Percentiles rank a stretch among this genome's conserved stretches.
These are phyloP conservation scores for Corniculantispora saksenae DNA, from an alignment of 2,329 filamentous ascomycete genomes.

Conservation along the genomic window DNA sequence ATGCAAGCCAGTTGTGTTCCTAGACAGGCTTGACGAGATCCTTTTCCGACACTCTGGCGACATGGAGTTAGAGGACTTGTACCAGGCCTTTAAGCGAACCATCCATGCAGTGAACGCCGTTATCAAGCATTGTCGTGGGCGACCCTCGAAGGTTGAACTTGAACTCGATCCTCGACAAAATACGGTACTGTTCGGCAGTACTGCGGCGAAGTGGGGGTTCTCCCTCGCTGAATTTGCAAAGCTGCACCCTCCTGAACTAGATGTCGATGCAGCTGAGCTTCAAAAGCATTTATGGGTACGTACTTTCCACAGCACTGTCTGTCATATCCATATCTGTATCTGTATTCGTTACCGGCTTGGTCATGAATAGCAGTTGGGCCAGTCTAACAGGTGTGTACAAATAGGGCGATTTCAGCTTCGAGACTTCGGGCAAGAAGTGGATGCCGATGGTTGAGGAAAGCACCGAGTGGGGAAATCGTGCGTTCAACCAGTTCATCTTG, in stretches of 20 bases:
- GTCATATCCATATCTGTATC: too few relatives aligned
- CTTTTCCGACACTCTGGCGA: neutral
- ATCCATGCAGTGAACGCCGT: neutral
- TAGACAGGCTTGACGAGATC: neutral
- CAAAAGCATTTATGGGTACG: slow-evolving; percentile 98
- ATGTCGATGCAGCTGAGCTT: slow-evolving; percentile 99
- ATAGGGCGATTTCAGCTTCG: slow-evolving; percentile 96
- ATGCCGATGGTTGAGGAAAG: slow-evolving; percentile 58
- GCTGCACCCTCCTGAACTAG: slow-evolving; percentile 98
- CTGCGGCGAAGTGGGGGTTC: slow-evolving; percentile 73
- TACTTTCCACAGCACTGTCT: slow-evolving; percentile 15
- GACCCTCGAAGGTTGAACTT: neutral
- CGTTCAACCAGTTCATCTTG: slow-evolving; percentile 99
- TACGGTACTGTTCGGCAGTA: neutral
- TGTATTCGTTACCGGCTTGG: too few relatives aligned
- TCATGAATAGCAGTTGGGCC: neutral
- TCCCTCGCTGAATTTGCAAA: slow-evolving; percentile 95
- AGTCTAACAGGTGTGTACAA: neutral
- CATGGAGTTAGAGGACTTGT: neutral
- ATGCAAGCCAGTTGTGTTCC: neutral
- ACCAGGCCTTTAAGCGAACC: neutral
- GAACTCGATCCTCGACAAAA: neutral
- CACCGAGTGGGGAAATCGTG: slow-evolving; percentile 61
- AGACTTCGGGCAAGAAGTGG: slow-evolving; percentile 99
- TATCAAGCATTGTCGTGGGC: neutral